These are phyloP conservation scores for Trichoderma aggressivum DNA, from an alignment of 2,329 filamentous ascomycete species.

Conservation along the genomic window DNA sequence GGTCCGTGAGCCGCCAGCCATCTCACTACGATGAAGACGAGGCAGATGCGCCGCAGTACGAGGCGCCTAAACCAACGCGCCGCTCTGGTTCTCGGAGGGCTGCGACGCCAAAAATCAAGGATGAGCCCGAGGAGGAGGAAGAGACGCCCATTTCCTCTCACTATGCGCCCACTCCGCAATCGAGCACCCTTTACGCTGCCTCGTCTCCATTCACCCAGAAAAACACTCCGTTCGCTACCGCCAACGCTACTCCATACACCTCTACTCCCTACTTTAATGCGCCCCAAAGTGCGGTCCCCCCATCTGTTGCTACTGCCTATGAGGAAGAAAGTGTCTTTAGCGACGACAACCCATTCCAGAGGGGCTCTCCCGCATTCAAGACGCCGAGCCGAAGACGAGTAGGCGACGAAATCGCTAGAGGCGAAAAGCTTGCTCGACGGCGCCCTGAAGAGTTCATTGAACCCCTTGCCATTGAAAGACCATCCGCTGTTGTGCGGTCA, in stretches of 20 bases:
- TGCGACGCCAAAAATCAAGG: constrained; percentile 51
- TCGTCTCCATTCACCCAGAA: background rate
- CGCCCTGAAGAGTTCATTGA: constrained; percentile 38
- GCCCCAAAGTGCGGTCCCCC: background rate
- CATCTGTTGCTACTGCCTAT: background rate
- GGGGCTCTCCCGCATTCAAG: constrained; percentile 59
- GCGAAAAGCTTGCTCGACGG: constrained; percentile 43
- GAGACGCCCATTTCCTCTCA: constrained; percentile 15
- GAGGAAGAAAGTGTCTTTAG: constrained; percentile 67
- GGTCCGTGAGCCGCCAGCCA: constrained; percentile 53
- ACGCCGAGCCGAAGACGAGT: constrained; percentile 51
- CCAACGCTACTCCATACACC: background rate
- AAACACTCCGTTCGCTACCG: background rate
- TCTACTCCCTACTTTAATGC: background rate
- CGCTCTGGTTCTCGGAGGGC: constrained; percentile 52
- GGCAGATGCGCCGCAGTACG: constrained; percentile 35
- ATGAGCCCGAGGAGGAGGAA: constrained; percentile 44
- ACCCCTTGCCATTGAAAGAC: constrained; percentile 28
- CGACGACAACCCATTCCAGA: constrained; percentile 90
- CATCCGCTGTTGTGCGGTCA: constrained; percentile 49
- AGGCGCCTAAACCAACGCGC: constrained; percentile 41
- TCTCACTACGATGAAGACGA: constrained; percentile 48
- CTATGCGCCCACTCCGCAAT: background rate
- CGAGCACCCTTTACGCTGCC: background rate
- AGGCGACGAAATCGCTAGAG: constrained; percentile 42